Evolutionary conservation across 768 basidiomycete genomes (phyloP).

Genomic region (Coprinellus micaceus): DNA sequence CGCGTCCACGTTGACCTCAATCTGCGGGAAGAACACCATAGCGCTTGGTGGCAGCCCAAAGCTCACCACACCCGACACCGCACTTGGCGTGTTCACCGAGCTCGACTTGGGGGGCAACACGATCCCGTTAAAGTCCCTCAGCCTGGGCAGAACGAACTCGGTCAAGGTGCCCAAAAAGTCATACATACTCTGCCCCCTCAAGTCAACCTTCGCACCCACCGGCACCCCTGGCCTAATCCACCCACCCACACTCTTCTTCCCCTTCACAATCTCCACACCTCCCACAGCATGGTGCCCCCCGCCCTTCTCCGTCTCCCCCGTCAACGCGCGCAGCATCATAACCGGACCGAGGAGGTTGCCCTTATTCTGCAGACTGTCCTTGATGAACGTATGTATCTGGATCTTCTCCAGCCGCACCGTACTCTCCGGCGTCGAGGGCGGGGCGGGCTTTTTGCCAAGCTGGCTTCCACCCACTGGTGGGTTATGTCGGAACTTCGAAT

Average conservation of each 20-base stretch:
- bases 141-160: constrained; percentile 92
- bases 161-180: constrained; percentile 84
- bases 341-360: constrained; percentile 76
- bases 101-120: constrained; percentile 70
- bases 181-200: constrained; percentile 92
- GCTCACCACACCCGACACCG: constrained; percentile 83
- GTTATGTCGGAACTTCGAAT: constrained; percentile 74
- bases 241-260: constrained; percentile 64
- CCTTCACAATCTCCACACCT: constrained; percentile 79
- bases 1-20: constrained; percentile 89
- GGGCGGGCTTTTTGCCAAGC: constrained; percentile 63
- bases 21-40: constrained; percentile 90
- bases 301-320: constrained; percentile 73
- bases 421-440: constrained; percentile 62
- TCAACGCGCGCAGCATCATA: constrained; percentile 83
- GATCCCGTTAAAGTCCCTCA: constrained; percentile 87
- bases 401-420: constrained; percentile 79
- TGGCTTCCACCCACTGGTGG: constrained; percentile 70
- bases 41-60: constrained; percentile 83
- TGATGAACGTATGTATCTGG: constrained; percentile 81
- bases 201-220: constrained; percentile 83
- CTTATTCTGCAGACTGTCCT: constrained; percentile 71
- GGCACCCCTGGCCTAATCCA: constrained; percentile 86
- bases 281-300: constrained; percentile 66
- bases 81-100: constrained; percentile 67